Percentiles rank a stretch among this genome's conserved stretches.
phyloP scores from a whole-genome alignment of 176 grass and related monocot genomes.

The Coix lacrymajobi region DNA sequence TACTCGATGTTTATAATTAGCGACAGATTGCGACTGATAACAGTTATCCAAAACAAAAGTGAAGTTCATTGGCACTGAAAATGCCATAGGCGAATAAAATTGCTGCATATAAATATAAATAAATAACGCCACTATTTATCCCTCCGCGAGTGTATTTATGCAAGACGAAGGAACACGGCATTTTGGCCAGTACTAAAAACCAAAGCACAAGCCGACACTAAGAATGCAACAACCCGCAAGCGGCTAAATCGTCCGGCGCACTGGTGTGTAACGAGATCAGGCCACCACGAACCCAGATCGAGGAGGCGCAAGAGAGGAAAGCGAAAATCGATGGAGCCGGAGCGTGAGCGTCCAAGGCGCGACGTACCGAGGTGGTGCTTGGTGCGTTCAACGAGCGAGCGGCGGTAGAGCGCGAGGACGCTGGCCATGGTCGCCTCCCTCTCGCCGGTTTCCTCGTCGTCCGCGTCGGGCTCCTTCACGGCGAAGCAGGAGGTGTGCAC shows the following conservation, averaged over 20 bases:
- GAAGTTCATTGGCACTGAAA: neutral
- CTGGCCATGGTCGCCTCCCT: slow-evolving; percentile 76
- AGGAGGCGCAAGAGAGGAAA: neutral
- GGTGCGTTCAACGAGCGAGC: slow-evolving; percentile 66
- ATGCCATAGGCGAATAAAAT: neutral
- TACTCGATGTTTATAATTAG: neutral
- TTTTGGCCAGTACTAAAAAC: neutral
- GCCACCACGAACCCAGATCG: neutral
- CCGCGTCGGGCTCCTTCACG: slow-evolving; percentile 72
- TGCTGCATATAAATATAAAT: neutral
- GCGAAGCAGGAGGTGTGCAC: slow-evolving; percentile 63
- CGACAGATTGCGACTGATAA: neutral
- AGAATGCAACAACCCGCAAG: neutral
- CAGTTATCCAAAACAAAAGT: neutral
- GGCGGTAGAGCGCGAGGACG: slow-evolving; percentile 71
- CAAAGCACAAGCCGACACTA: neutral
- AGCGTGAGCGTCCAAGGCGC: neutral
- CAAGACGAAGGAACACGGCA: neutral
- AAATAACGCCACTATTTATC: neutral
- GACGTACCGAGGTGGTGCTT: slow-evolving; percentile 75
- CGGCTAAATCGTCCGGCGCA: neutral
- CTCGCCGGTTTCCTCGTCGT: slow-evolving; percentile 81
- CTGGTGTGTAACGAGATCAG: neutral
- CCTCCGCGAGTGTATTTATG: neutral
- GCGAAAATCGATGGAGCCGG: neutral